These are phyloP conservation scores for Lepiota venenata DNA, from an alignment of 768 basidiomycete genomes.

Conservation along the genomic window DNA sequence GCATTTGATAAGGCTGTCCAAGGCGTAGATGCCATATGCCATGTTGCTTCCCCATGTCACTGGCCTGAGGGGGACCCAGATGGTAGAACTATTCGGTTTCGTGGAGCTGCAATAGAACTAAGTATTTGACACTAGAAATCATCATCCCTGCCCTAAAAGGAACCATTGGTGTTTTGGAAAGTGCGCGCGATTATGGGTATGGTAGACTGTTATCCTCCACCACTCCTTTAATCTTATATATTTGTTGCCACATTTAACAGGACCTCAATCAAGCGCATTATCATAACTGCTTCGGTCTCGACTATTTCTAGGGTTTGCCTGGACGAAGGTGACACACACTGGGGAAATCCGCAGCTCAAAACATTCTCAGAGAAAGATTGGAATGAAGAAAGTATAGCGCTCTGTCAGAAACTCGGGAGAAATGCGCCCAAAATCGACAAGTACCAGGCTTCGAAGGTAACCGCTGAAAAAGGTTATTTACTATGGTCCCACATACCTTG, in stretches of 20 bases:
- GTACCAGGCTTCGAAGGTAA: slow-evolving; percentile 59
- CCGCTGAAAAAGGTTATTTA: slow-evolving; percentile 62
- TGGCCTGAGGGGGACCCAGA: slow-evolving; percentile 38
- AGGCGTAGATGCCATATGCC: slow-evolving; percentile 67
- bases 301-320: slow-evolving; percentile 26
- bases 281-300: slow-evolving; percentile 62
- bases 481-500: too few relatives aligned
- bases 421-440: slow-evolving; percentile 34
- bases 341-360: slow-evolving; percentile 11
- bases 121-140: slow-evolving; percentile 38
- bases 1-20: slow-evolving; percentile 80
- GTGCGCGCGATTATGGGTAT: too few relatives aligned
- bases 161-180: slow-evolving; percentile 57
- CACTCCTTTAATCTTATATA: too few relatives aligned
- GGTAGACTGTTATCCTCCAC: too few relatives aligned
- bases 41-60: slow-evolving; percentile 63
- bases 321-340: too few relatives aligned
- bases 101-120: too few relatives aligned
- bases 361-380: slow-evolving; percentile 51
- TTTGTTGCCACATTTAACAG: too few relatives aligned
- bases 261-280: slow-evolving; percentile 56
- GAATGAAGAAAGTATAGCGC: slow-evolving; percentile 46
- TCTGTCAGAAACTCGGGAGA: slow-evolving; percentile 45
- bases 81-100: slow-evolving; percentile 15
- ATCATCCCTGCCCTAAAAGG: slow-evolving; percentile 71